Percentiles rank a stretch among this genome's conserved stretches.
phyloP scores from a whole-genome alignment of 352 stramenopile species.

The Phytophthora niederhauseri region DNA sequence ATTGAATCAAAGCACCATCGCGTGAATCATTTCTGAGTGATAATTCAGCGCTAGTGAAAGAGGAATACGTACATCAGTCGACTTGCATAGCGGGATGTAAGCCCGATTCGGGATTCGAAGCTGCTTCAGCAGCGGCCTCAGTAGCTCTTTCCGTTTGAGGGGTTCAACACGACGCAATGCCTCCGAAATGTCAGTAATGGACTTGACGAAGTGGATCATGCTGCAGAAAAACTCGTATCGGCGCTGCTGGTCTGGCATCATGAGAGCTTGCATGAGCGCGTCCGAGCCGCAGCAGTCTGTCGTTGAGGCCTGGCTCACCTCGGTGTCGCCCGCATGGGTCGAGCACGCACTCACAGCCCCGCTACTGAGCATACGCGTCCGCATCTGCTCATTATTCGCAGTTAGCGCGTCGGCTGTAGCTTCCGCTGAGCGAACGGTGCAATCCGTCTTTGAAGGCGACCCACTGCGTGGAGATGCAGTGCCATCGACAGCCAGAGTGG shows the following conservation, averaged over 20 bases:
- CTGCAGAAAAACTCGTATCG: conserved; percentile 84
- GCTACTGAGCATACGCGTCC: conserved; percentile 38
- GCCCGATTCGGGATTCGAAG: conserved; percentile 58
- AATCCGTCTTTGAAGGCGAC: conserved; percentile 30
- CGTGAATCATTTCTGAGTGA: neutral
- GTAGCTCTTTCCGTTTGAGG: conserved; percentile 60
- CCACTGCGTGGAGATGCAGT: conserved; percentile 2
- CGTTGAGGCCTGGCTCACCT: conserved; percentile 37
- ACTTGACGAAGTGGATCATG: conserved; percentile 85
- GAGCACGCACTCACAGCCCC: conserved; percentile 26
- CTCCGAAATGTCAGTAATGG: conserved; percentile 83
- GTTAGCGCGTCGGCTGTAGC: conserved; percentile 23
- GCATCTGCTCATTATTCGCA: conserved; percentile 23
- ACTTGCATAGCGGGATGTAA: conserved; percentile 86
- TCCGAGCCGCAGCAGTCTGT: conserved; percentile 35
- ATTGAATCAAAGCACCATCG: neutral
- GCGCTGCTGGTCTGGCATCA: conserved; percentile 40
- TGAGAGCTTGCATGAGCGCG: conserved; percentile 33
- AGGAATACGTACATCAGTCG: conserved; percentile 58
- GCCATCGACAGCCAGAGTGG: conserved; percentile 11
- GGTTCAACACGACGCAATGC: conserved; percentile 70
- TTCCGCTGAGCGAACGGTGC: conserved; percentile 18
- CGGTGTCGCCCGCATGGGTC: conserved; percentile 31
- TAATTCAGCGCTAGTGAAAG: neutral
- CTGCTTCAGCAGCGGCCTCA: conserved; percentile 55